These are phyloP conservation scores for Nowakowskiella sp. DNA, from an alignment of 192 early-diverging fungal species.

Conservation along the genomic window DNA sequence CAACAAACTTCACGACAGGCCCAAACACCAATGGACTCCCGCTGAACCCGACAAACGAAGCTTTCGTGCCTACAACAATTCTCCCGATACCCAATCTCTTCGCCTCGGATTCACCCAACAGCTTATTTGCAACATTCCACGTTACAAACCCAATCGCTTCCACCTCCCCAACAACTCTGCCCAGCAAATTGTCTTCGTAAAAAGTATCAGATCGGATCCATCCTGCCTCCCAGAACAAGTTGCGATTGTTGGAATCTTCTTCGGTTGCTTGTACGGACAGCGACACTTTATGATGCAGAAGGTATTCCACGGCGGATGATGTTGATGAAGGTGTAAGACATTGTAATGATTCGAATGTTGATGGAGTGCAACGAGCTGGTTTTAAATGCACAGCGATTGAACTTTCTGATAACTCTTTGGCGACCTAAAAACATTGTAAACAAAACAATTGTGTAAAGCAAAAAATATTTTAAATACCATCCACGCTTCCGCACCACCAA, in stretches of 20 bases:
- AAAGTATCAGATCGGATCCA: conserved; percentile 43
- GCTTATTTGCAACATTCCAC: conserved; percentile 47
- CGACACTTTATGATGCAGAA: conserved; percentile 53
- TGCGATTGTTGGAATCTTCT: conserved; percentile 47
- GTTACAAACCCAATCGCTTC: conserved; percentile 65
- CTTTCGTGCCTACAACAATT: conserved; percentile 21
- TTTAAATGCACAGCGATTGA: conserved; percentile 56
- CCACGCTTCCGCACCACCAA: conserved; percentile 63
- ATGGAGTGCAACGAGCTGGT: conserved; percentile 58
- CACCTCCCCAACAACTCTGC: no score
- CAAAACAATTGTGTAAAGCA: neutral
- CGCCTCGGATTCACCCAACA: neutral
- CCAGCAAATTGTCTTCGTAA: conserved; percentile 30
- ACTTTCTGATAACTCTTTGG: conserved; percentile 40
- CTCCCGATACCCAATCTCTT: conserved; percentile 14
- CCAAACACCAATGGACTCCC: conserved; percentile 59
- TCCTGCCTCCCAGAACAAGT: conserved; percentile 71
- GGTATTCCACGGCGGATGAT: conserved; percentile 41
- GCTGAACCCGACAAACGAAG: conserved; percentile 53
- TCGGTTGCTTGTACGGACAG: conserved; percentile 41
- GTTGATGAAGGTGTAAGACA: conserved; percentile 47
- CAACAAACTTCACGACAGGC: conserved; percentile 45
- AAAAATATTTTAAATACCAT: conserved; percentile 25
- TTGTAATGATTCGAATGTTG: conserved; percentile 45
- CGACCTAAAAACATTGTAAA: conserved; percentile 15